Evolutionary conservation across 768 basidiomycete genomes (phyloP).

Genomic region (Pleurotus platypus): DNA sequence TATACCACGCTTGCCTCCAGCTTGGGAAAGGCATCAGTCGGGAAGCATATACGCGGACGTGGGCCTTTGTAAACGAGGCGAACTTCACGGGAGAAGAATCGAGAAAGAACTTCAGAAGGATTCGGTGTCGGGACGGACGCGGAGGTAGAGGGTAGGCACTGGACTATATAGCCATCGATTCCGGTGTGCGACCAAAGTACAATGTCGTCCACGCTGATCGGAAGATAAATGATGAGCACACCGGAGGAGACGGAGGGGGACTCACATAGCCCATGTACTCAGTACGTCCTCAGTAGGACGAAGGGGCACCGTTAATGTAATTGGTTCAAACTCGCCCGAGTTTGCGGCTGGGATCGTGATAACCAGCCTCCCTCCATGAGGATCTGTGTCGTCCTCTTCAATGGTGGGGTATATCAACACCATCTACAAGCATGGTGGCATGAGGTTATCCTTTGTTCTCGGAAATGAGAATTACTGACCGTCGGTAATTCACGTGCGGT

Average conservation of each 20-base stretch:
- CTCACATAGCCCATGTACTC: slow-evolving; percentile 56
- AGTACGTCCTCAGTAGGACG: slow-evolving; percentile 47
- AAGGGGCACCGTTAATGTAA: slow-evolving; percentile 57
- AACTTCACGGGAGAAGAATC: slow-evolving; percentile 59
- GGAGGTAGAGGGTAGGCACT: slow-evolving; percentile 27
- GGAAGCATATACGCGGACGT: slow-evolving; percentile 41
- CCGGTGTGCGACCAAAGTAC: slow-evolving; percentile 40
- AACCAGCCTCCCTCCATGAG: slow-evolving; percentile 44
- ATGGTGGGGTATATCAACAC: slow-evolving; percentile 62
- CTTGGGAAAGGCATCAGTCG: slow-evolving; percentile 54
- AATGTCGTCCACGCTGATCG: slow-evolving; percentile 48
- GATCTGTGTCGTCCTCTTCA: slow-evolving; percentile 37
- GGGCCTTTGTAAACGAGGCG: slow-evolving; percentile 69
- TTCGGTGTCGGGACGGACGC: slow-evolving; percentile 25
- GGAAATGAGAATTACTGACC: slow-evolving; percentile 29
- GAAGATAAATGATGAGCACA: background rate
- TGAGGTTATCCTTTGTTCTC: background rate
- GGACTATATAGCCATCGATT: slow-evolving; percentile 63
- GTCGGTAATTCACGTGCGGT: slow-evolving; percentile 66
- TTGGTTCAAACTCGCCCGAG: slow-evolving; percentile 36
- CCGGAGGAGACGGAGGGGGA: background rate
- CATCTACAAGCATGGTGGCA: slow-evolving; percentile 38
- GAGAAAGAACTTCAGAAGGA: slow-evolving; percentile 54
- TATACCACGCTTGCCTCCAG: slow-evolving; percentile 53
- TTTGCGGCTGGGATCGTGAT: slow-evolving; percentile 55